Percentiles rank a stretch among this genome's conserved stretches.
Evolutionary conservation across 352 stramenopile genomes (phyloP).

Genomic region (Phytophthora litchii): DNA sequence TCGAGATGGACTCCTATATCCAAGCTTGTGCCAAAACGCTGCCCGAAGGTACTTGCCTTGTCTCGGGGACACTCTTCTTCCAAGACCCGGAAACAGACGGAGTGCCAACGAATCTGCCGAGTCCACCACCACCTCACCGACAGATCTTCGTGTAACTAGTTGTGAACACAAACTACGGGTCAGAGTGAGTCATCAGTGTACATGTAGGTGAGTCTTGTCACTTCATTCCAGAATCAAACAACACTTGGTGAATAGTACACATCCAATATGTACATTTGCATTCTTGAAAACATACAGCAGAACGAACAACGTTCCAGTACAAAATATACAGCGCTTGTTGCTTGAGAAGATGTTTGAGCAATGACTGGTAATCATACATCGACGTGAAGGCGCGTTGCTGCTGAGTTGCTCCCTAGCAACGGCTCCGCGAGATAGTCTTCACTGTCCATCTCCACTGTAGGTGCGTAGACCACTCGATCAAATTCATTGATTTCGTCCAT

Average conservation of each 20-base stretch:
- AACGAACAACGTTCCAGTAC: background rate
- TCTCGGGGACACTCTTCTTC: slow-evolving; percentile 31
- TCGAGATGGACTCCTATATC: slow-evolving; percentile 51
- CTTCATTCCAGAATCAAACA: too few species aligned
- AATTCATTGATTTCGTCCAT: slow-evolving; percentile 12
- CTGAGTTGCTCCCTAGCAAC: slow-evolving; percentile 38
- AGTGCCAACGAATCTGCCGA: slow-evolving; percentile 26
- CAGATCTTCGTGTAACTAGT: slow-evolving; percentile 30
- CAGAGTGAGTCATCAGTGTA: background rate
- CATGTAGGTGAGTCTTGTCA: background rate
- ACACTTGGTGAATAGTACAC: too few species aligned
- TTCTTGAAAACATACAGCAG: slow-evolving; percentile 19
- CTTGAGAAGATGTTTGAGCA: too few species aligned
- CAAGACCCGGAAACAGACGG: slow-evolving; percentile 29
- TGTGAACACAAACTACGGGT: background rate
- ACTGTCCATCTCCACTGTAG: slow-evolving; percentile 24
- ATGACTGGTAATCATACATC: slow-evolving; percentile 15
- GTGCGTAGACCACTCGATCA: slow-evolving; percentile 25
- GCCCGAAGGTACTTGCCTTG: slow-evolving; percentile 18
- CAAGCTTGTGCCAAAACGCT: slow-evolving; percentile 43
- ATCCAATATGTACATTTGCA: background rate
- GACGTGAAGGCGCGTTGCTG: slow-evolving; percentile 12
- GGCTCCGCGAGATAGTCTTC: slow-evolving; percentile 53
- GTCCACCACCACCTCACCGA: slow-evolving; percentile 29
- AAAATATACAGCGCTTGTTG: too few species aligned